Conservation (phyloP, 441 rosid genomes). For the Erysimum pusillum region DNA sequence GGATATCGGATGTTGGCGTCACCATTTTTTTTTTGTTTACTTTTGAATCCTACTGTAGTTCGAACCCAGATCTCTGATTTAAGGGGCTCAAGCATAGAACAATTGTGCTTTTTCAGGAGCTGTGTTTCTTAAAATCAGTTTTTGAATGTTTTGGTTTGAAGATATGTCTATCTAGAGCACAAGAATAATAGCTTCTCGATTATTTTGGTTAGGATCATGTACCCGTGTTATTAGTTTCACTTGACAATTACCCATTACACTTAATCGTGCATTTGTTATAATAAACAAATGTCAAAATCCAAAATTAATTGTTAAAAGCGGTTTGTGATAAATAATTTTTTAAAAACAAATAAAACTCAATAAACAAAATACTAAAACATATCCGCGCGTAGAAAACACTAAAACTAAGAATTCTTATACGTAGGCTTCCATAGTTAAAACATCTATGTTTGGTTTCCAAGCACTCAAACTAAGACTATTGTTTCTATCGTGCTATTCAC, state of each 20-base stretch:
- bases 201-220: slow-evolving; percentile 10
- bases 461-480: too few relatives aligned
- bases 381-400: too few relatives aligned
- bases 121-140: background rate
- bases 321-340: too few relatives aligned
- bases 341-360: too few relatives aligned
- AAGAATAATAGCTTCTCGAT: background rate
- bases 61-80: background rate
- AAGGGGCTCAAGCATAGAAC: background rate
- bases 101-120: background rate
- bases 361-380: too few relatives aligned
- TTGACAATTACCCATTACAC: background rate
- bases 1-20: background rate
- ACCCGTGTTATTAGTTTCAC: slow-evolving; percentile 13
- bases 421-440: too few relatives aligned
- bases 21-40: background rate
- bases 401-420: too few relatives aligned
- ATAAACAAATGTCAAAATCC: too few relatives aligned
- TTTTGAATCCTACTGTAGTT: background rate
- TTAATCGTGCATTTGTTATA: too few relatives aligned
- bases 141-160: background rate
- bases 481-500: too few relatives aligned
- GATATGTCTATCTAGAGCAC: background rate
- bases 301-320: too few relatives aligned
- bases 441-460: too few relatives aligned